A percentile compares a stretch with the other conserved stretches of the same genome.
Evolutionary conservation across 1,284 basidiomycete genomes (phyloP).

Genomic region (Papiliotrema fonsecae): DNA sequence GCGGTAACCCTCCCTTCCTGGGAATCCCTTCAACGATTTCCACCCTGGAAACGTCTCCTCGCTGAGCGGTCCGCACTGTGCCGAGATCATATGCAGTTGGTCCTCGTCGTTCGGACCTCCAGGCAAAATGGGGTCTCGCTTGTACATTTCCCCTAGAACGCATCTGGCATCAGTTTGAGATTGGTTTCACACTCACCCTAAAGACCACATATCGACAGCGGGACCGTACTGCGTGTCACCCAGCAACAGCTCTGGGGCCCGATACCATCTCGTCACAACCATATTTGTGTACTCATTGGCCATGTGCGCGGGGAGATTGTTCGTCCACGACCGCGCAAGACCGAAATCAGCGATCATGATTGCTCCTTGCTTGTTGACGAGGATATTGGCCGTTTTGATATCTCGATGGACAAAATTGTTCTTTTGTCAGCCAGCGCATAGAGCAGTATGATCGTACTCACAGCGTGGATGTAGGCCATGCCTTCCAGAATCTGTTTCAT

Average conservation of each 20-base stretch:
- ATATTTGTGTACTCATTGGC: slow-evolving; percentile 83
- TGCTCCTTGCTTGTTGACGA: slow-evolving; percentile 80
- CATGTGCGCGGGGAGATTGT: slow-evolving; percentile 45
- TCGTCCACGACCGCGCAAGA: slow-evolving; percentile 68
- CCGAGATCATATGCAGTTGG: slow-evolving; percentile 84
- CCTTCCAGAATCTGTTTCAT: slow-evolving; percentile 93
- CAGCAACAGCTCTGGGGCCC: slow-evolving; percentile 89
- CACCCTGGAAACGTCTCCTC: slow-evolving; percentile 71
- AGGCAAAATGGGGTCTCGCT: slow-evolving; percentile 77
- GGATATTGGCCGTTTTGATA: slow-evolving; percentile 96
- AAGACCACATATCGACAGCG: slow-evolving; percentile 97
- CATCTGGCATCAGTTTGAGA: slow-evolving; percentile 48
- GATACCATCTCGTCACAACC: slow-evolving; percentile 98
- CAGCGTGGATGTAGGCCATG: slow-evolving; percentile 89
- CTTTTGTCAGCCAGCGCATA: slow-evolving; percentile 48
- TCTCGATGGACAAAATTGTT: slow-evolving; percentile 96
- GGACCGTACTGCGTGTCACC: slow-evolving; percentile 86
- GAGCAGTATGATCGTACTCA: slow-evolving; percentile 45
- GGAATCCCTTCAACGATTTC: slow-evolving; percentile 70
- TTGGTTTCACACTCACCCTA: slow-evolving; percentile 62
- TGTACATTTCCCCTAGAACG: slow-evolving; percentile 94
- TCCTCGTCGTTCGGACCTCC: slow-evolving; percentile 77
- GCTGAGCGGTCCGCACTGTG: slow-evolving; percentile 80
- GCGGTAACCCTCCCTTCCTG: slow-evolving; percentile 53
- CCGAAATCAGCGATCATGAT: slow-evolving; percentile 95